Base-by-base conservation (phyloP, 164 flowering plant genomes). In the Protea cynaroides region DNA sequence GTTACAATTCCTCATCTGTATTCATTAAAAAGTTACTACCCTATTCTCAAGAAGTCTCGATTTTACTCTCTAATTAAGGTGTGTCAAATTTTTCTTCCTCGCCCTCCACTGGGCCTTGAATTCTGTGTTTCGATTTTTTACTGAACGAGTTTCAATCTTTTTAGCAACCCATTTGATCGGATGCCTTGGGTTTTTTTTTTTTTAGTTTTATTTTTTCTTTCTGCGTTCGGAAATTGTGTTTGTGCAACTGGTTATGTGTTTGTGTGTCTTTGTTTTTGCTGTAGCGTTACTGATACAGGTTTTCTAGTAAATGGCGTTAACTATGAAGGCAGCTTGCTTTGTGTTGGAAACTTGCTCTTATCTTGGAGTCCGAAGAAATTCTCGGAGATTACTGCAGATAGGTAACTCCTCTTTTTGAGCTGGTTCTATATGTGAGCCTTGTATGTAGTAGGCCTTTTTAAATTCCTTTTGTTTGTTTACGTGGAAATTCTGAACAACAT, bases 251-350 rank as follows among this genome's bases (percentile, higher is more conserved):
- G 19, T 43, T 49, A 17, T 61, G 37, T 13, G 8, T 44, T 10
- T 25, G 34, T 29, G 34, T 18, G 46, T 2, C n/a, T 7, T 24
- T 37, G 24, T 47, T 51, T 67, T 65, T 11, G 61, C 88, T 95
- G 77, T 92, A 72, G 34, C 34, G 34, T 29, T 70, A 74, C 84
- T 13, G 92, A 88, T 59, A 81, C 89, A 0, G 92, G 92, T 18
- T 93, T 93, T 74, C 86, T 82, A 1, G 87, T 93, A 23, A 93
- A 86, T 72, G 87, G 86, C 10, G 89, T 81, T 7, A 37, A 79
- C 7, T 86, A 93, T 74, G 96, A 93, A 78, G 98, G 98, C 18
- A 87, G 96, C 74, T 68, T 93, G 80, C 86, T 93, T 25, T 82
- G 94, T 70, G 74, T 87, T 53, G 98, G 95, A 44, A 90, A 89